Percentiles rank a stretch among this genome's conserved stretches.
Evolutionary conservation across 179 eudicot species (phyloP).

Genomic region (Heliamphora pulchella): DNA sequence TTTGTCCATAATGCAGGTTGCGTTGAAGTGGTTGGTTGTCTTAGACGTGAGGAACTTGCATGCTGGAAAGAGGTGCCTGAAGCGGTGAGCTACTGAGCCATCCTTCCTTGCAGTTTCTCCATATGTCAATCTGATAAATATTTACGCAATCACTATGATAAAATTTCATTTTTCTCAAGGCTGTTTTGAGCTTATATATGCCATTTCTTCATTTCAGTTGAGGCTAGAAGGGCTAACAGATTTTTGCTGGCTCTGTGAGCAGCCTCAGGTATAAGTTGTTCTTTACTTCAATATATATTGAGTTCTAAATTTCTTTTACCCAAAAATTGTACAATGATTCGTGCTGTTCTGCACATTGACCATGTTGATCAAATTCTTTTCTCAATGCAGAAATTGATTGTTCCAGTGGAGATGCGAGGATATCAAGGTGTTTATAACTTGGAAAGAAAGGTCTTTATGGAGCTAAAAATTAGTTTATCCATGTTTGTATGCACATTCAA

Average conservation of each 20-base stretch:
- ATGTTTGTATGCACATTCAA: background rate
- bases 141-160: background rate
- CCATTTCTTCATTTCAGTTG: slow-evolving; percentile 39
- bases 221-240: slow-evolving; percentile 70
- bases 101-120: slow-evolving; percentile 6
- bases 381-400: slow-evolving; percentile 44
- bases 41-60: slow-evolving; percentile 58
- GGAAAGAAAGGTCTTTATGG: slow-evolving; percentile 46
- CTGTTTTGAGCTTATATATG: background rate
- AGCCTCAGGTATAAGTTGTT: slow-evolving; percentile 49
- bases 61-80: slow-evolving; percentile 63
- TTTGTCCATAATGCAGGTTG: slow-evolving; percentile 43
- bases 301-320: background rate
- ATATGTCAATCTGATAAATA: background rate
- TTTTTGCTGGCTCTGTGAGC: slow-evolving; percentile 79
- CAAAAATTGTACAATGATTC: background rate
- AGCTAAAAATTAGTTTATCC: background rate
- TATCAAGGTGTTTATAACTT: slow-evolving; percentile 64
- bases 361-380: background rate
- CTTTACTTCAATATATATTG: background rate
- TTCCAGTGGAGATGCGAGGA: slow-evolving; percentile 78
- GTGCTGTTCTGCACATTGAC: background rate
- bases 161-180: background rate
- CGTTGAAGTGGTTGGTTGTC: slow-evolving; percentile 72
- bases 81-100: slow-evolving; percentile 39